Conservation (phyloP, 345 rosid species). For the Brassica rapa region DNA sequence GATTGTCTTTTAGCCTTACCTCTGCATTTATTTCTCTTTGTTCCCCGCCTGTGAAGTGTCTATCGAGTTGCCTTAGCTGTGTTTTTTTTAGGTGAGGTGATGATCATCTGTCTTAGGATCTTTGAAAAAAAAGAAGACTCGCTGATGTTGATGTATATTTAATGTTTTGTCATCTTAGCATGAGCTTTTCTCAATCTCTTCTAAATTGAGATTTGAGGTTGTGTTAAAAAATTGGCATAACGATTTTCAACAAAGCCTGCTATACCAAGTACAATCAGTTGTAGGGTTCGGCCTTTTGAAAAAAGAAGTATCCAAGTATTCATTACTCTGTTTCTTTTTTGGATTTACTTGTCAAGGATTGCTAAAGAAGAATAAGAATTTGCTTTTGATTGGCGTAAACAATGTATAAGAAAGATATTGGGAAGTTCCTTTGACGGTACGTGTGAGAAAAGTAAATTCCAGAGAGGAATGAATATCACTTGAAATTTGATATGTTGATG, state of each 20-base stretch:
- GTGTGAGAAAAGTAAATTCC: too few species aligned
- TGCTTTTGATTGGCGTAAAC: too few species aligned
- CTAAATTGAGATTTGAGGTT: not conserved
- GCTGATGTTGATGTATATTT: not conserved
- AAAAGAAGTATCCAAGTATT: not conserved
- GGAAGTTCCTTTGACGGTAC: too few species aligned
- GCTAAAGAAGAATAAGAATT: not conserved
- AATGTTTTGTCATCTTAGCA: not conserved
- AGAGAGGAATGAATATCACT: too few species aligned
- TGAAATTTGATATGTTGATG: not conserved
- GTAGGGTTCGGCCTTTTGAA: constrained; percentile 4
- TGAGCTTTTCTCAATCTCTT: constrained; percentile 12
- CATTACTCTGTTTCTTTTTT: not conserved
- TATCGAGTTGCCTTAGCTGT: not conserved
- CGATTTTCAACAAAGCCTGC: too few species aligned
- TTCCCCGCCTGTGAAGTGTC: not conserved
- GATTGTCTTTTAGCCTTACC: not conserved
- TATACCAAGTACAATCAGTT: constrained; percentile 6
- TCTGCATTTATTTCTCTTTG: not conserved
- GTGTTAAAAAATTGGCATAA: too few species aligned
- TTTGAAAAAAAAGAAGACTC: not conserved
- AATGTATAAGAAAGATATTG: too few species aligned
- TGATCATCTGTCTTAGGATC: not conserved
- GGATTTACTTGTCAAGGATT: not conserved
- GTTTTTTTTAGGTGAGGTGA: not conserved